These are phyloP conservation scores for Aspergillus flavus DNA, from an alignment of 2,329 filamentous ascomycete species.

Conservation along the genomic window DNA sequence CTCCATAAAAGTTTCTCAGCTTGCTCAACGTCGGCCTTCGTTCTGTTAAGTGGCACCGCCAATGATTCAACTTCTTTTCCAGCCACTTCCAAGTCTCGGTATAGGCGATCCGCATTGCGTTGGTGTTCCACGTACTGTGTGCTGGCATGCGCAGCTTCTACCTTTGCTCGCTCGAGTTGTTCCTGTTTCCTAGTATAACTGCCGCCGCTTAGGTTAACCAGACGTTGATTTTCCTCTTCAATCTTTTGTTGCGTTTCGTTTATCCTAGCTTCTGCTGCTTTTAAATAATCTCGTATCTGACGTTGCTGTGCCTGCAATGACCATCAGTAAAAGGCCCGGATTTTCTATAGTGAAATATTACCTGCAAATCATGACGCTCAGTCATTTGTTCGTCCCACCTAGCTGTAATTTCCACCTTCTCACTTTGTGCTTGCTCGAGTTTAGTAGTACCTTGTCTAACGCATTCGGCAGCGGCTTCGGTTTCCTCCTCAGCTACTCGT, in stretches of 20 bases:
- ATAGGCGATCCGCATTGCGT: conserved; percentile 35
- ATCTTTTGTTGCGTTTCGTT: conserved; percentile 50
- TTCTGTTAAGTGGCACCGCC: conserved; percentile 37
- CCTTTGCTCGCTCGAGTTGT: conserved; percentile 62
- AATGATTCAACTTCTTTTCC: conserved; percentile 32
- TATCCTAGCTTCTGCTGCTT: conserved; percentile 51
- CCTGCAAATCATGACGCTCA: conserved; percentile 58
- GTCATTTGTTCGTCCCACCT: conserved; percentile 57
- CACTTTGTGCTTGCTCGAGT: conserved; percentile 49
- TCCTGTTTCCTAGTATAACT: conserved; percentile 63
- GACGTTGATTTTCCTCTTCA: conserved; percentile 52
- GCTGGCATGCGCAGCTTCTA: conserved; percentile 50
- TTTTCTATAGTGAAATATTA: conserved; percentile 18
- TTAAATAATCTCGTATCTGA: conserved; percentile 62
- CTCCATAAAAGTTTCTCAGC: conserved; percentile 55
- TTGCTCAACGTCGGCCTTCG: conserved; percentile 57
- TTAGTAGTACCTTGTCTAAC: conserved; percentile 49
- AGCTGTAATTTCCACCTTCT: conserved; percentile 53
- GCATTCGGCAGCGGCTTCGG: conserved; percentile 44
- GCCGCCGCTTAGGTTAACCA: conserved; percentile 71
- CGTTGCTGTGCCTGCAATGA: conserved; percentile 65
- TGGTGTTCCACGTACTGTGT: conserved; percentile 46
- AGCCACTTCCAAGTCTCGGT: conserved; percentile 38
- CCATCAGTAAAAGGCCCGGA: conserved; percentile 13
- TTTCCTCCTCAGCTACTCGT: conserved; percentile 42